These are phyloP conservation scores for Colletotrichum incanum DNA, from an alignment of 2,329 filamentous ascomycete genomes.

Conservation along the genomic window DNA sequence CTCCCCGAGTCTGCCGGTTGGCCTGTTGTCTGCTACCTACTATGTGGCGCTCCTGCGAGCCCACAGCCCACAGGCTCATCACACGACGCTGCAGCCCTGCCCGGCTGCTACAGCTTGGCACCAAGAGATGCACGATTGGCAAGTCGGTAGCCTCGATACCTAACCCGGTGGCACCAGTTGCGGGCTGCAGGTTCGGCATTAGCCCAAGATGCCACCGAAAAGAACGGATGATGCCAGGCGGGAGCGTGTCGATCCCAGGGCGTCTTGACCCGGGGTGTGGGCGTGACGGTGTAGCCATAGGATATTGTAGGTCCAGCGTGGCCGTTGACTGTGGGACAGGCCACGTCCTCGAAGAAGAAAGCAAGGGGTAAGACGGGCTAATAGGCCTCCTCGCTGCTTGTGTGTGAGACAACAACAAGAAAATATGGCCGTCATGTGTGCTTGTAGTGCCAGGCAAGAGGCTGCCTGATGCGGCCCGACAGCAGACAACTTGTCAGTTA, in stretches of 20 bases:
- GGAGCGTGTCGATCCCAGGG: slow-evolving; percentile 20
- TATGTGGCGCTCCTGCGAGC: slow-evolving; percentile 6
- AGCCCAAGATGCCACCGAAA: slow-evolving; percentile 10
- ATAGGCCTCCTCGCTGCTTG: slow-evolving; percentile 3
- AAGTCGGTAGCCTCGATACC: slow-evolving; percentile 24
- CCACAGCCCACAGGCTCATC: slow-evolving; percentile 27
- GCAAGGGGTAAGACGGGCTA: not conserved
- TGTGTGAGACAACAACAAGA: slow-evolving; percentile 33
- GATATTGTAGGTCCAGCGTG: not conserved
- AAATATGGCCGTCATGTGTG: slow-evolving; percentile 20
- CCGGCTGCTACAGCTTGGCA: slow-evolving; percentile 36
- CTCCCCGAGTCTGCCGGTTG: not conserved
- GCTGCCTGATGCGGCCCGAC: slow-evolving; percentile 20
- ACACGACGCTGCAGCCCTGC: slow-evolving; percentile 37
- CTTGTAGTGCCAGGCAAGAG: slow-evolving; percentile 12
- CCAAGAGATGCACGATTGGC: slow-evolving; percentile 25
- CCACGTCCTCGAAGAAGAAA: slow-evolving; percentile 15
- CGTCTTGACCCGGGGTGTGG: slow-evolving; percentile 1
- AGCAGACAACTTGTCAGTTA: slow-evolving; percentile 24
- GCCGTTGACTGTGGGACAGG: slow-evolving; percentile 22
- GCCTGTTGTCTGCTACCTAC: slow-evolving; percentile 13
- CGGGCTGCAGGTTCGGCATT: slow-evolving; percentile 9
- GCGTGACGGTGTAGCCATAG: slow-evolving; percentile 18
- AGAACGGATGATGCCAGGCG: slow-evolving; percentile 13
- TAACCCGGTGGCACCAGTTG: slow-evolving; percentile 34